phyloP scores from a whole-genome alignment of 441 rosid species.

The Rhodomyrtus psidioides region DNA sequence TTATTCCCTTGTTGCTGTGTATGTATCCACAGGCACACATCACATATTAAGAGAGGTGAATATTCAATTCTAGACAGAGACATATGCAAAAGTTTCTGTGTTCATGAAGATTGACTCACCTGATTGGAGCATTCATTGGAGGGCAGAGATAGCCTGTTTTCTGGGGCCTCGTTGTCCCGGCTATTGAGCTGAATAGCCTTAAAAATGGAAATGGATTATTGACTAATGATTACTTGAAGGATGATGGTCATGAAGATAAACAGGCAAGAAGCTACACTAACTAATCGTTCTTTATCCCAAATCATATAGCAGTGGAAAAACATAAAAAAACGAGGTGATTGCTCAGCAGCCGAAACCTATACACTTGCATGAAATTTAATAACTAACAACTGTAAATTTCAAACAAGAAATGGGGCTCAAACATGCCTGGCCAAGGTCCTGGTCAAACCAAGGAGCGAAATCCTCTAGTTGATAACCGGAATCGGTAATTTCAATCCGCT shows the following conservation, averaged over 20 bases:
- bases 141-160: not conserved
- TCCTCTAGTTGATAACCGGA: not conserved
- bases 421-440: not conserved
- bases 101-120: not conserved
- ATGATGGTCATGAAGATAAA: not conserved
- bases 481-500: not conserved
- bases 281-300: not conserved
- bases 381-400: not conserved
- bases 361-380: not conserved
- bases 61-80: not conserved
- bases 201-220: not conserved
- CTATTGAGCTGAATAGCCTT: not conserved
- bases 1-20: not conserved
- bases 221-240: not conserved
- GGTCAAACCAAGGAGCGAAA: not conserved
- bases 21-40: not conserved
- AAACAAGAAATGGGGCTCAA: not conserved
- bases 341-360: not conserved
- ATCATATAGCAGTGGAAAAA: not conserved
- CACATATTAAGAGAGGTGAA: not conserved
- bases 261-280: not conserved
- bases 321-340: not conserved
- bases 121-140: not conserved
- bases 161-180: not conserved
- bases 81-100: not conserved